Percentiles rank a stretch among this genome's conserved stretches.
Evolutionary conservation across 768 basidiomycete genomes (phyloP).

Genomic region (Multifurca ochricompacta): DNA sequence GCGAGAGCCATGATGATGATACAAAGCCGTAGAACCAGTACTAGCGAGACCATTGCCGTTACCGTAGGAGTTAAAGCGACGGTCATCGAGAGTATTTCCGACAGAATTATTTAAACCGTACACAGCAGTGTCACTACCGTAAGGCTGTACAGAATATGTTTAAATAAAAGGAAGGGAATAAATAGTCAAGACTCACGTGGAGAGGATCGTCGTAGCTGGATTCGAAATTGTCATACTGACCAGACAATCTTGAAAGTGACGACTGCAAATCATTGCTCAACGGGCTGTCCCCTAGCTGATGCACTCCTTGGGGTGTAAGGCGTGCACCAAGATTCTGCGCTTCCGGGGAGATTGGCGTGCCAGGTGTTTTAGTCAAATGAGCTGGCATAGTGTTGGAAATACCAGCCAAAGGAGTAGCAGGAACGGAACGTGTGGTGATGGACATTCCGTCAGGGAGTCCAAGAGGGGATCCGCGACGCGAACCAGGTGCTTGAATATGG

Average conservation of each 20-base stretch:
- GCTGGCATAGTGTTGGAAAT: constrained; percentile 39
- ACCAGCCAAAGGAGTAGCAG: constrained; percentile 65
- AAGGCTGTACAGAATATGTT: constrained; percentile 34
- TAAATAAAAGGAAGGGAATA: constrained; percentile 1
- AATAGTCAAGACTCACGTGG: constrained; percentile 35
- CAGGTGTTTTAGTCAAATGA: constrained; percentile 58
- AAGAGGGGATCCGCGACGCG: constrained; percentile 70
- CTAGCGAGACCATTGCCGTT: constrained; percentile 23
- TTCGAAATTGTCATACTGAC: constrained; percentile 52
- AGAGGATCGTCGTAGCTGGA: constrained; percentile 48
- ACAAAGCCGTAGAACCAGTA: constrained; percentile 66
- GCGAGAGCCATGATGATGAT: constrained; percentile 70
- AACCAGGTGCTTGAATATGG: constrained; percentile 36
- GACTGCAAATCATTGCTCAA: constrained; percentile 57
- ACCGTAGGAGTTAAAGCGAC: constrained; percentile 50
- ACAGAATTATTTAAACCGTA: constrained; percentile 28
- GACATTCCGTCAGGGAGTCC: constrained; percentile 53
- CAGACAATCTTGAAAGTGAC: constrained; percentile 60
- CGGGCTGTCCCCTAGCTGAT: constrained; percentile 43
- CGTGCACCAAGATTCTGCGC: constrained; percentile 55
- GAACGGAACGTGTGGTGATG: constrained; percentile 65
- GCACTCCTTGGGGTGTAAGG: constrained; percentile 37
- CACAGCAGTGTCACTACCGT: constrained; percentile 44
- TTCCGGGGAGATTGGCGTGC: constrained; percentile 58
- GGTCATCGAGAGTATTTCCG: constrained; percentile 37